Evolutionary conservation across 1,284 basidiomycete genomes (phyloP).

Genomic region (Clitocybe nebularis): DNA sequence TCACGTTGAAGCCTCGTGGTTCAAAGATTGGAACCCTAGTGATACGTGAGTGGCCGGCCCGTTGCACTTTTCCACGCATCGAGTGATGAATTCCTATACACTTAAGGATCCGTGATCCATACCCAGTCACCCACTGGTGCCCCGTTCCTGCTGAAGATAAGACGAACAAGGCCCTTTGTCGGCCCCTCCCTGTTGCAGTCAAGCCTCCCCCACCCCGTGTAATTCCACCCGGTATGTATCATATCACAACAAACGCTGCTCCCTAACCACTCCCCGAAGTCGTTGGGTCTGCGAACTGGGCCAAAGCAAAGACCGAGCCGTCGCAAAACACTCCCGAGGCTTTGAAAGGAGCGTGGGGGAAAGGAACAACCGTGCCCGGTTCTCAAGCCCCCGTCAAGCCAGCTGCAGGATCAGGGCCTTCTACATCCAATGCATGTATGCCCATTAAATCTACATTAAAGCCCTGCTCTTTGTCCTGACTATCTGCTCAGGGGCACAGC

Average conservation of each 20-base stretch:
- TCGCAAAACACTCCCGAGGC: constrained; percentile 14
- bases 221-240: constrained; percentile 15
- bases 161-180: constrained; percentile 53
- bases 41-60: constrained; percentile 29
- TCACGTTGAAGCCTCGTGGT: constrained; percentile 51
- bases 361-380: constrained; percentile 1
- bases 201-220: constrained; percentile 27
- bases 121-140: constrained; percentile 54
- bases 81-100: constrained; percentile 2
- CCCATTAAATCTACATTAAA: background rate
- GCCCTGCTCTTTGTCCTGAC: background rate
- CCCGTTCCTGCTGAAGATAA: constrained; percentile 47
- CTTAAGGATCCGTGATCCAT: constrained; percentile 43
- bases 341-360: constrained; percentile 19
- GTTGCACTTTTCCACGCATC: constrained; percentile 6
- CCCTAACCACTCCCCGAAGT: constrained; percentile 7
- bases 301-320: constrained; percentile 11
- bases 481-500: constrained; percentile 14
- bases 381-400: constrained; percentile 2
- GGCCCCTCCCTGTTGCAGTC: constrained; percentile 45
- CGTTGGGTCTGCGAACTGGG: constrained; percentile 19
- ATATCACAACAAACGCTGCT: background rate
- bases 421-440: constrained; percentile 16
- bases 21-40: constrained; percentile 40
- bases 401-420: too few relatives aligned